A percentile compares a stretch with the other conserved stretches of the same genome.
Conservation (phyloP, 2,329 filamentous ascomycete genomes). For the Ophiocordyceps camponoti-leonardi region DNA sequence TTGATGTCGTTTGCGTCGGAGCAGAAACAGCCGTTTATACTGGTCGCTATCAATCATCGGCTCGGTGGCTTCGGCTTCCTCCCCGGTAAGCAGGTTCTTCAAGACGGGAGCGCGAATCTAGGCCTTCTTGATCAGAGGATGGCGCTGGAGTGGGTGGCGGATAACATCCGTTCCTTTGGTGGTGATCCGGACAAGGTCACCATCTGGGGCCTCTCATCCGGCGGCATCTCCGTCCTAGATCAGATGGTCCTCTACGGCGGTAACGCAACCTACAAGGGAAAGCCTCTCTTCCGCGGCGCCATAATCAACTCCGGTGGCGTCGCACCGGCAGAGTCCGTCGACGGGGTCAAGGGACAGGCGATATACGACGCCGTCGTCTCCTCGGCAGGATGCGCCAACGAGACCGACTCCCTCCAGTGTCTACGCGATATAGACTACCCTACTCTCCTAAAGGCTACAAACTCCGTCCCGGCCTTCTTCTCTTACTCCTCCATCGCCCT, state of each 20-base stretch:
- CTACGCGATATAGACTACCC: conserved; percentile 44
- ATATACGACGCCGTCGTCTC: conserved; percentile 45
- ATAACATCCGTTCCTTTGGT: conserved; percentile 62
- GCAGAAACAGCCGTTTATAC: conserved; percentile 41
- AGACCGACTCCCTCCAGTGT: conserved; percentile 43
- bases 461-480: conserved; percentile 51
- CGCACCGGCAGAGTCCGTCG: conserved; percentile 43
- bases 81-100: conserved; percentile 47
- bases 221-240: conserved; percentile 56
- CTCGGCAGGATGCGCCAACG: conserved; percentile 41
- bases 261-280: conserved; percentile 56
- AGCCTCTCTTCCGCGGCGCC: conserved; percentile 54
- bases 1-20: conserved; percentile 27
- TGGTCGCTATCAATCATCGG: conserved; percentile 65
- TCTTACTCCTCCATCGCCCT: conserved; percentile 52
- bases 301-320: conserved; percentile 64
- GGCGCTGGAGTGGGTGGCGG: conserved; percentile 58
- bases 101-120: conserved; percentile 51
- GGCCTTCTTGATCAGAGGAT: conserved; percentile 58
- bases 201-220: conserved; percentile 61
- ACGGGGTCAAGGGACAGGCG: conserved; percentile 46
- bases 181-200: conserved; percentile 66
- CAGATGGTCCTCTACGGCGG: conserved; percentile 63
- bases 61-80: conserved; percentile 60
- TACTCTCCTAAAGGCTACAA: conserved; percentile 45